Base-by-base conservation (phyloP, 306 rosid genomes). In the Crataegus laevigata region DNA sequence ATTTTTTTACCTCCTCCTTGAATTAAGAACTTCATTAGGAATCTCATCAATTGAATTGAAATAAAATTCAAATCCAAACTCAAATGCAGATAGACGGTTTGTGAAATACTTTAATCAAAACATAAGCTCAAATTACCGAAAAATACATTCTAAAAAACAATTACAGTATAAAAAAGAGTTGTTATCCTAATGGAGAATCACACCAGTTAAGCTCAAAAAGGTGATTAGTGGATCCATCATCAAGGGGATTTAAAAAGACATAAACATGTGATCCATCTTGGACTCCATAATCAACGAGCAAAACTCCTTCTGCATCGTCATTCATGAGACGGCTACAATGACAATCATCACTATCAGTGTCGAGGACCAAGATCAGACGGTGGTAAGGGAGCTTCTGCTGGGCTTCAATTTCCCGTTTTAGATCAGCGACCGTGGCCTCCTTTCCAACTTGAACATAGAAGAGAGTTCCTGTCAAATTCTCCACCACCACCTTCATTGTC, bases 261-360 rank as follows among this genome's bases (percentile, higher is more conserved):
- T 89, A 87, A 45, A 89, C 68, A 67, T 87, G 97, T 11, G 94
- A 84, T n/a, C 92, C 91, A 72, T 89, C 97, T 50, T 80, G 77
- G 69, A 91, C 82, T 6, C 97, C 96, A 79, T 66, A 89, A 77
- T 89, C 88, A 74, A 64, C 34, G 3, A 91, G 82, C 6, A 88
- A 68, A 15, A 42, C 25, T 13, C 82, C 89, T 7, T 79, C 86
- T 0, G 38, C 86, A 4, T 77, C 85, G 15, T 43, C 69, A 9
- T 62, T 76, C 42, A 83, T 77, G 50, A 82, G 18, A 63, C 32
- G 70, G 60, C 71, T 21, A 51, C 13, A 80, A 19, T 19, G 43
- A 2, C 21, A 55, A 80, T 82, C 80, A 15, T 25, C 38, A 1
- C 28, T 51, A 78, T 76, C 70, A 14, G 25, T 30, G 69, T 79